Conservation (phyloP, 2,329 filamentous ascomycete genomes). For the Curvularia sp. region DNA sequence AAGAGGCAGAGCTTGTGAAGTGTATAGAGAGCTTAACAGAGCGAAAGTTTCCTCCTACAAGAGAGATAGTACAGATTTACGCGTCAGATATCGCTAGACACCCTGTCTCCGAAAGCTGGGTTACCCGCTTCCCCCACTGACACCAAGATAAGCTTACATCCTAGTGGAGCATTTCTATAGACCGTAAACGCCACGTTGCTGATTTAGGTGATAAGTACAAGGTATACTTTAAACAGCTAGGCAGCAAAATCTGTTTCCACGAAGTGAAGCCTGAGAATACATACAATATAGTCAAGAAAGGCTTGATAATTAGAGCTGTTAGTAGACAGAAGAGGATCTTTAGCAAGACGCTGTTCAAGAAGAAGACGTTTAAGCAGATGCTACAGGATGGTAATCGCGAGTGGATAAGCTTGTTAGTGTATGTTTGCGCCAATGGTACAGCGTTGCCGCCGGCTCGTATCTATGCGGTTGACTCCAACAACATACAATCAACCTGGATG, state of each 20-base stretch:
- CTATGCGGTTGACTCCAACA: constrained; percentile 7
- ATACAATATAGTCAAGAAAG: too few species aligned
- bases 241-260: constrained; percentile 19
- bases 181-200: constrained; percentile 14
- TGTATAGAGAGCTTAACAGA: too few species aligned
- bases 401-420: constrained; percentile 20
- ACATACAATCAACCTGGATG: constrained; percentile 16
- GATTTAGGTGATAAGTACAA: constrained; percentile 14
- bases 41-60: too few species aligned
- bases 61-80: too few species aligned
- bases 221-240: constrained; percentile 18
- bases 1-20: too few species aligned
- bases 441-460: constrained; percentile 18
- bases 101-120: constrained; percentile 14
- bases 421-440: constrained; percentile 22
- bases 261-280: constrained; percentile 11
- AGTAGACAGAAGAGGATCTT: constrained; percentile 21
- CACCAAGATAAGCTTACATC: constrained; percentile 13
- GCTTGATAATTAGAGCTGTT: constrained; percentile 13
- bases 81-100: too few species aligned
- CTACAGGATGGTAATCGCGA: constrained; percentile 16
- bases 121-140: constrained; percentile 16
- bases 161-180: constrained; percentile 11
- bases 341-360: constrained; percentile 2
- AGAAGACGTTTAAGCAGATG: not conserved